Percentiles rank a stretch among this genome's conserved stretches.
phyloP scores from a whole-genome alignment of 2,329 filamentous ascomycete species.

The Aureobasidium uvarum region DNA sequence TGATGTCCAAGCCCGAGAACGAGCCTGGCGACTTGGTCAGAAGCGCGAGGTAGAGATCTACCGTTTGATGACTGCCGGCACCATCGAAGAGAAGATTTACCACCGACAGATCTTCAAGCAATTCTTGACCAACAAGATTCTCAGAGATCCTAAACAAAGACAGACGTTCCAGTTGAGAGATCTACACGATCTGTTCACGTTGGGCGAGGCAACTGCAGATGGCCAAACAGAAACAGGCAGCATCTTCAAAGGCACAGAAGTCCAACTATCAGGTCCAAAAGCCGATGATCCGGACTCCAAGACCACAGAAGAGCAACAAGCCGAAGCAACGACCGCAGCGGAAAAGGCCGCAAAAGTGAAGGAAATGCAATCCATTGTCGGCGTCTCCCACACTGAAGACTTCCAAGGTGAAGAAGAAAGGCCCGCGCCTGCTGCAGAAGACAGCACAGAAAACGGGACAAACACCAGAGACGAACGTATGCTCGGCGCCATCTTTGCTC shows the following conservation, averaged over 20 bases:
- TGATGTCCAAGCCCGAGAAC: slow-evolving; percentile 89
- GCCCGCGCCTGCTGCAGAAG: slow-evolving; percentile 3
- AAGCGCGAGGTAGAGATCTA: slow-evolving; percentile 95
- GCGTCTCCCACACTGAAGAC: slow-evolving; percentile 47
- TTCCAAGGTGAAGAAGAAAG: slow-evolving; percentile 39
- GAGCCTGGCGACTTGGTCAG: slow-evolving; percentile 93
- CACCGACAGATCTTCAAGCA: slow-evolving; percentile 99
- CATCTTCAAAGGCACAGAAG: slow-evolving; percentile 84
- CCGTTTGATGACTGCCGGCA: slow-evolving; percentile 95
- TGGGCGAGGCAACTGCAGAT: slow-evolving; percentile 63
- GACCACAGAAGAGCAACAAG: not conserved
- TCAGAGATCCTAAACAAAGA: slow-evolving; percentile 90
- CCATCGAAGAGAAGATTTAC: slow-evolving; percentile 99
- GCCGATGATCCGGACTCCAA: slow-evolving; percentile 30
- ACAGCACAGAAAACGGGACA: slow-evolving; percentile 28
- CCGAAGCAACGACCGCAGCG: not conserved
- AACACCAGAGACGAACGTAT: slow-evolving; percentile 57
- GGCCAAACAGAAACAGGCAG: slow-evolving; percentile 78
- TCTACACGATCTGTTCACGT: slow-evolving; percentile 85
- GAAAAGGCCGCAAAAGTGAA: slow-evolving; percentile 1
- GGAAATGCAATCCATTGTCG: slow-evolving; percentile 39
- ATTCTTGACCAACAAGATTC: slow-evolving; percentile 92
- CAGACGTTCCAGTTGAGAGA: slow-evolving; percentile 88
- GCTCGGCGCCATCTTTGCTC: slow-evolving; percentile 84
- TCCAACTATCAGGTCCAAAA: slow-evolving; percentile 53